These are phyloP conservation scores for Vitis labrusca DNA, from an alignment of 164 flowering plant genomes.

Conservation along the genomic window DNA sequence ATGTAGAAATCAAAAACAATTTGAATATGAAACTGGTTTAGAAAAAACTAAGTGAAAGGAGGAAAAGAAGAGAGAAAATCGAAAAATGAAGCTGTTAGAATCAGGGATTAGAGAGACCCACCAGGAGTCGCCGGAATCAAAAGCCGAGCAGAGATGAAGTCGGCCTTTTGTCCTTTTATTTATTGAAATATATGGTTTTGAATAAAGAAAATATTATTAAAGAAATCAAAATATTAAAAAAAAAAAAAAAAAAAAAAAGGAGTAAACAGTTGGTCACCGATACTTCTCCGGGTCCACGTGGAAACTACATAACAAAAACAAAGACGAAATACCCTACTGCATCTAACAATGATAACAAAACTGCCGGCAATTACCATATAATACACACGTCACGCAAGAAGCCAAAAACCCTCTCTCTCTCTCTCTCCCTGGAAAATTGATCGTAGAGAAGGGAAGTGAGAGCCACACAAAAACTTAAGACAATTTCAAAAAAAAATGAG, in stretches of 20 bases:
- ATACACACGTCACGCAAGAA: conserved; percentile 10
- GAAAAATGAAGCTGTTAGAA: not conserved
- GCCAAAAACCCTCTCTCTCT: conserved; percentile 9
- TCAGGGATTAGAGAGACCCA: not conserved
- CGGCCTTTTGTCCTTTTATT: too few relatives aligned
- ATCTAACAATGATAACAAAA: not conserved
- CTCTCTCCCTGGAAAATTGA: too few relatives aligned
- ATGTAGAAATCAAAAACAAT: not conserved
- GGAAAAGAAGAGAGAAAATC: not conserved
- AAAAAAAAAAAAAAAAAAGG: not conserved
- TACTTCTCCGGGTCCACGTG: not conserved
- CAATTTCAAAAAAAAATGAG: conserved; percentile 7
- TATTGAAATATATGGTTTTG: too few relatives aligned
- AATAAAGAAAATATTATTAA: not conserved
- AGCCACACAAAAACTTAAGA: not conserved
- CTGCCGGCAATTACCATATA: not conserved
- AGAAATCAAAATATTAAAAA: not conserved
- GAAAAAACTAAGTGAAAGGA: not conserved
- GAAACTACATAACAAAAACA: not conserved
- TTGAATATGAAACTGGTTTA: not conserved
- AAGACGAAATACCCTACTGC: conserved; percentile 6
- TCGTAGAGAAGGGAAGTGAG: too few relatives aligned
- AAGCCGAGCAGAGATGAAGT: not conserved
- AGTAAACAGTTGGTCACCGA: not conserved
- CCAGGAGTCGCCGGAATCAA: not conserved